Evolutionary conservation across 2,329 filamentous ascomycete genomes (phyloP).

Genomic region (Pestalotiopsis sp.): DNA sequence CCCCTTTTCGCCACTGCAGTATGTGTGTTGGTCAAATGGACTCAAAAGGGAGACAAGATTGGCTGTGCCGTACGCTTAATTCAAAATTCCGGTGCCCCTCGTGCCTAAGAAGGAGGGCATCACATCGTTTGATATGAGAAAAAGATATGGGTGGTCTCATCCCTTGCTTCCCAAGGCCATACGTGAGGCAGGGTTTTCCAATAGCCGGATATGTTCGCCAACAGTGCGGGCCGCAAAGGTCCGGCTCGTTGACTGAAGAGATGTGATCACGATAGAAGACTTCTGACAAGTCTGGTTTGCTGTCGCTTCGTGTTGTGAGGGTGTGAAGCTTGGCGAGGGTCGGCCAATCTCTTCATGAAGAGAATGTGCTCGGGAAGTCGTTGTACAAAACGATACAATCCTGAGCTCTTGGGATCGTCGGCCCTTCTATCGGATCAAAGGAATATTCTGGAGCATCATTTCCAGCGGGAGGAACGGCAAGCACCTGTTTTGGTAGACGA

Average conservation of each 20-base stretch:
- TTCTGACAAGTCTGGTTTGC: not conserved
- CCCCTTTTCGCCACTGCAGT: not conserved
- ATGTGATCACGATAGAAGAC: not conserved
- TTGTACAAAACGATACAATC: not conserved
- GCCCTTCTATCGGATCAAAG: not conserved
- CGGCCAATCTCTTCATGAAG: not conserved
- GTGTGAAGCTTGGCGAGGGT: not conserved
- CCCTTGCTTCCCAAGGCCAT: not conserved
- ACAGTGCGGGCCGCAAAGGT: conserved; percentile 8
- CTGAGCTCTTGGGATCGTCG: not conserved
- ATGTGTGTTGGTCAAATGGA: not conserved
- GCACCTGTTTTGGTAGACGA: not conserved
- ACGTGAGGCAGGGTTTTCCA: not conserved
- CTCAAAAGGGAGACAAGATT: not conserved
- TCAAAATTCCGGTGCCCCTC: not conserved
- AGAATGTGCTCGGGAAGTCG: not conserved
- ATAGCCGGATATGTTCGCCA: not conserved
- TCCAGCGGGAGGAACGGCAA: not conserved
- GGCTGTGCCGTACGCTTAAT: not conserved
- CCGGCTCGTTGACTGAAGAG: conserved; percentile 6
- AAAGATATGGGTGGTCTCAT: not conserved
- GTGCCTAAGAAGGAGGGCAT: not conserved
- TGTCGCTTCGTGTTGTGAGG: not conserved
- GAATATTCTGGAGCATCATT: not conserved
- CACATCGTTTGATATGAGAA: not conserved